phyloP scores from a whole-genome alignment of 352 stramenopile genomes.

The Globisporangium middletonii region DNA sequence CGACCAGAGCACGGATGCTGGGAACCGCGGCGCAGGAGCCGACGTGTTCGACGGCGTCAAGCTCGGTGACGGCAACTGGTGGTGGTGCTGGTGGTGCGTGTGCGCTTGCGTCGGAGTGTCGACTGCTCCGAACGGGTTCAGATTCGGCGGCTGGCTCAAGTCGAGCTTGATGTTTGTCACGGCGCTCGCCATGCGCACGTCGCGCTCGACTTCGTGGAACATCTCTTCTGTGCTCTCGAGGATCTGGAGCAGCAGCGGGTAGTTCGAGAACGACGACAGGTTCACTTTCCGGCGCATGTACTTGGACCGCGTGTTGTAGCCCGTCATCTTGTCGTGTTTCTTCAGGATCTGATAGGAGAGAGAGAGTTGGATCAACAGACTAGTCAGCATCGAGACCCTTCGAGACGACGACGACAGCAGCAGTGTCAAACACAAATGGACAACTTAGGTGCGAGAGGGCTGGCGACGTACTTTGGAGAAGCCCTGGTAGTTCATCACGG shows the following conservation, averaged over 20 bases:
- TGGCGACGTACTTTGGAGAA: slow-evolving; percentile 66
- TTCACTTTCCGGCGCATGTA: slow-evolving; percentile 84
- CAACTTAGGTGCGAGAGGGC: background rate
- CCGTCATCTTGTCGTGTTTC: slow-evolving; percentile 83
- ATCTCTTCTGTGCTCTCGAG: slow-evolving; percentile 74
- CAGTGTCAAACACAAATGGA: too few relatives aligned
- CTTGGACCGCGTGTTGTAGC: slow-evolving; percentile 81
- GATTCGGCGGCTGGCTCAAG: slow-evolving; percentile 19
- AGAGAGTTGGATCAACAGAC: background rate
- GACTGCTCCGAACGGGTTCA: slow-evolving; percentile 14
- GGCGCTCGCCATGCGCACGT: slow-evolving; percentile 39
- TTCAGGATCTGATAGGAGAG: slow-evolving; percentile 51
- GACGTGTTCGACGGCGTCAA: slow-evolving; percentile 41
- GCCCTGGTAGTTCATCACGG: slow-evolving; percentile 81
- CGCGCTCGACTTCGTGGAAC: slow-evolving; percentile 68
- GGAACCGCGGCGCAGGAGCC: slow-evolving; percentile 29
- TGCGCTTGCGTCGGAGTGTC: slow-evolving; percentile 27
- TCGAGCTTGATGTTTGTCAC: slow-evolving; percentile 57
- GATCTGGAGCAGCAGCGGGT: slow-evolving; percentile 65
- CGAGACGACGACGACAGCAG: background rate
- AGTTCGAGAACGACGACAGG: slow-evolving; percentile 71
- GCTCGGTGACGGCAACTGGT: slow-evolving; percentile 33
- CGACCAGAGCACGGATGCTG: slow-evolving; percentile 41
- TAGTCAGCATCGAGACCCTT: too few relatives aligned
- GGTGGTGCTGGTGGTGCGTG: slow-evolving; percentile 9